Evolutionary conservation across 805 yeast genomes (phyloP).

Genomic region (Candida chilensis): DNA sequence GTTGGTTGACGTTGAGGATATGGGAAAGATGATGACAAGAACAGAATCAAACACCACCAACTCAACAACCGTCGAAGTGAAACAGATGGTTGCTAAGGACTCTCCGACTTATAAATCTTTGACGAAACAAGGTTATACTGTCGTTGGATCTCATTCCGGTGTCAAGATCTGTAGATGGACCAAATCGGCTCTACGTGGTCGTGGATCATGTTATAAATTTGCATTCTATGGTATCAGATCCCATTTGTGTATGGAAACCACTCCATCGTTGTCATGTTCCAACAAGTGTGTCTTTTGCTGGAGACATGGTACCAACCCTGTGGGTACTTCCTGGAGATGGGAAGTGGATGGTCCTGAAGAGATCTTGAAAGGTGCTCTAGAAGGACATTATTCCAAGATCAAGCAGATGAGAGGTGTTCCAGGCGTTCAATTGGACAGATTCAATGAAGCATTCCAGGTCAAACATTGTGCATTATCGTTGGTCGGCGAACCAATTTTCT

Average conservation of each 20-base stretch:
- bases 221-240: constrained; percentile 88
- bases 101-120: constrained; percentile 84
- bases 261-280: constrained; percentile 89
- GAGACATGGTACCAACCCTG: constrained; percentile 97
- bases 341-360: constrained; percentile 85
- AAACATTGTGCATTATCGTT: constrained; percentile 87
- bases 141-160: constrained; percentile 92
- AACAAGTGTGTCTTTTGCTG: constrained; percentile 95
- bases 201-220: constrained; percentile 90
- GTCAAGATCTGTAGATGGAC: constrained; percentile 97
- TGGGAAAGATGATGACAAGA: constrained; percentile 50
- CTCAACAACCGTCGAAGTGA: constrained; percentile 16
- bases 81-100: constrained; percentile 83
- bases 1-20: constrained; percentile 80
- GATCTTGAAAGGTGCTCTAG: constrained; percentile 76
- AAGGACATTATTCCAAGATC: constrained; percentile 85
- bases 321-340: constrained; percentile 96
- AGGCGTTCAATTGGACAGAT: constrained; percentile 83
- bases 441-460: constrained; percentile 84
- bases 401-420: constrained; percentile 95
- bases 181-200: constrained; percentile 84
- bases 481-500: constrained; percentile 93
- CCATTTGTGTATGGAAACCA: constrained; percentile 92
- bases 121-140: constrained; percentile 89
- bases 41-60: constrained; percentile 11